Base-by-base conservation (phyloP, 371 early-diverging fungal genomes). In the Thermomucor indicae-seudaticae region DNA sequence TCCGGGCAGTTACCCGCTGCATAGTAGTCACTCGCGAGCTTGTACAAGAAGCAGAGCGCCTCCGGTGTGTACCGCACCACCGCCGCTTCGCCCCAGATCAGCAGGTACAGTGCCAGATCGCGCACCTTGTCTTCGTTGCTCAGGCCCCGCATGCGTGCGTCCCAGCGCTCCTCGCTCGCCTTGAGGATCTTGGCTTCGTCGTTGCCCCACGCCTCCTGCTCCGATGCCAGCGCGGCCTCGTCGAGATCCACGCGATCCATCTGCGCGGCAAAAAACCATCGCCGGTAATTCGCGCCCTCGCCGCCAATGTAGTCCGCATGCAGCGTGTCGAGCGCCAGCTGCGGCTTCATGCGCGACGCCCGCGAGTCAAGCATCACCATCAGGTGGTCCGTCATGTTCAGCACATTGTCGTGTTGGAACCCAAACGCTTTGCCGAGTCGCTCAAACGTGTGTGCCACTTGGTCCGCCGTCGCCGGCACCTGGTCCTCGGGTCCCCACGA, bases 231-330 rank as follows among this genome's bases (percentile, higher is more conserved):
- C 43, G 62, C 52, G 38, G 58, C 60, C 42, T 71, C 58, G 60
- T 71, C 67, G 50, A 77, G 55, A 58, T 86, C 80, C 55, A 89
- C 82, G 37, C 73, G 62, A 53, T 91, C 88, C 55, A 89, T 73
- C 51, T 86, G 83, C 4, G 92, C 87, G 28, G 88, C 89, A 70
- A 92, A 91, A 65, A 80, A 89, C 92, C 92, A 92, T 53, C 83
- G 87, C 28, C 86, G 80, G 56, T 91, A 92, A 65, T 93, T 92
- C 44, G 91, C 83, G 54, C 86, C 70, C 51, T 85, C 83, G 19
- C 94, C 93, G 47, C 90, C 90, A 58, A 93, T 84, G 49, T 91
- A 92, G 55, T 92, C 93, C 4, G 89, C 88, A 60, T 93, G 92
- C 14, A 93, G 57, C 23, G 86, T 86, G 22, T 85, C 70, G 30